A percentile compares a stretch with the other conserved stretches of the same genome.
Conservation (phyloP, 345 rosid species). For the Xanthoceras sorbifolium region DNA sequence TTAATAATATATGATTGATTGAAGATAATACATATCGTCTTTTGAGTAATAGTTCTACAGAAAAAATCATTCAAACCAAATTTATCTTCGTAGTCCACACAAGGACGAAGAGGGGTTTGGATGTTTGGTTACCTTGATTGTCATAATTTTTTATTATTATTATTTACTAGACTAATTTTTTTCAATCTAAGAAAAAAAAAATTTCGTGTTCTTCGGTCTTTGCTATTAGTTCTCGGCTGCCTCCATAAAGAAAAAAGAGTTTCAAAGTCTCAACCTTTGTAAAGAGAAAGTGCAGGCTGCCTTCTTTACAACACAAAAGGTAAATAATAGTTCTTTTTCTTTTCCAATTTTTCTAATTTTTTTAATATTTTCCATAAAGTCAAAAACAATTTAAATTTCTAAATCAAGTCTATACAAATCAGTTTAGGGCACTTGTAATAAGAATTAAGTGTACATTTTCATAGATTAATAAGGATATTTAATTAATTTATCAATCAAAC, state of each 20-base stretch:
- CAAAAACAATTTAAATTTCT: background rate
- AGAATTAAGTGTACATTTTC: background rate
- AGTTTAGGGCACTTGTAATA: slow-evolving; percentile 16
- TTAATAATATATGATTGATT: too few species aligned
- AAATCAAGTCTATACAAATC: background rate
- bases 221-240: background rate
- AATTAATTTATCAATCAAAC: background rate
- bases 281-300: too few species aligned
- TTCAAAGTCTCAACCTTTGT: background rate
- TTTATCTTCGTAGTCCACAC: background rate
- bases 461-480: background rate
- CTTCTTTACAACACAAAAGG: background rate
- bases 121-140: background rate
- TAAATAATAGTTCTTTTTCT: background rate
- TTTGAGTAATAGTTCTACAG: too few species aligned
- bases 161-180: too few species aligned
- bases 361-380: background rate
- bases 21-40: background rate
- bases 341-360: background rate
- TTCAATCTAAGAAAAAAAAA: too few species aligned
- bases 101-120: background rate
- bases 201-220: too few species aligned
- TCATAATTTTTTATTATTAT: too few species aligned
- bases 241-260: background rate
- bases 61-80: too few species aligned